phyloP scores from a whole-genome alignment of 257 asterid species.

The Marsdenia floribunda region DNA sequence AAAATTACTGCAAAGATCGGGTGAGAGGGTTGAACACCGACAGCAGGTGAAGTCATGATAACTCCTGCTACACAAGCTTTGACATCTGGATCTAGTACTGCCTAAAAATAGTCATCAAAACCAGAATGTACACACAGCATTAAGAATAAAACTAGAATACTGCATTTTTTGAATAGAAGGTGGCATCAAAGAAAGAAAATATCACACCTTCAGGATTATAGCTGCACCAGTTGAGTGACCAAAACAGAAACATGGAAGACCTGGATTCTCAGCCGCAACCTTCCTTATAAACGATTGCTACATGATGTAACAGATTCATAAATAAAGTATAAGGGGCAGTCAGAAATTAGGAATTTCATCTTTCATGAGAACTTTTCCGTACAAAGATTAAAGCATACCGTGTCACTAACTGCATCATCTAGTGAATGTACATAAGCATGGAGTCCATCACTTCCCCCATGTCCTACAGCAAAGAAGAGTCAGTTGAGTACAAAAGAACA shows the following conservation, averaged over 20 bases:
- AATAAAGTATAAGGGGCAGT: neutral
- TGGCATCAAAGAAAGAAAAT: neutral
- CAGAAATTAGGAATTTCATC: neutral
- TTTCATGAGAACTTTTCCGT: neutral
- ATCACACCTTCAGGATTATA: conserved; percentile 80
- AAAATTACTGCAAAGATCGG: conserved; percentile 56
- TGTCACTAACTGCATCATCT: conserved; percentile 66
- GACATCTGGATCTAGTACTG: conserved; percentile 72
- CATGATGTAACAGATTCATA: neutral
- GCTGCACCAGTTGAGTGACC: conserved; percentile 98
- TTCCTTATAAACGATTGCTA: conserved; percentile 62
- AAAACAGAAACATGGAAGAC: conserved; percentile 72
- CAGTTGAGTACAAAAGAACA: neutral
- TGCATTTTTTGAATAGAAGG: neutral
- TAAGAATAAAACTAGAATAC: neutral
- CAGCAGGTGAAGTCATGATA: conserved; percentile 87
- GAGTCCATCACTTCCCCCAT: conserved; percentile 93
- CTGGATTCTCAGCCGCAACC: conserved; percentile 59
- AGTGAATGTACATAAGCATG: conserved; percentile 89
- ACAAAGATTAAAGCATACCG: conserved; percentile 34
- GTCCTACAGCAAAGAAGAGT: conserved; percentile 42
- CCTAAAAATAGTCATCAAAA: conserved; percentile 35
- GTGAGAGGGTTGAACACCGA: conserved; percentile 87
- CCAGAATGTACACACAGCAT: neutral
- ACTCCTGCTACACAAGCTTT: conserved; percentile 51